Conservation (phyloP, 805 yeast genomes). For the Candida ipomoeae region DNA sequence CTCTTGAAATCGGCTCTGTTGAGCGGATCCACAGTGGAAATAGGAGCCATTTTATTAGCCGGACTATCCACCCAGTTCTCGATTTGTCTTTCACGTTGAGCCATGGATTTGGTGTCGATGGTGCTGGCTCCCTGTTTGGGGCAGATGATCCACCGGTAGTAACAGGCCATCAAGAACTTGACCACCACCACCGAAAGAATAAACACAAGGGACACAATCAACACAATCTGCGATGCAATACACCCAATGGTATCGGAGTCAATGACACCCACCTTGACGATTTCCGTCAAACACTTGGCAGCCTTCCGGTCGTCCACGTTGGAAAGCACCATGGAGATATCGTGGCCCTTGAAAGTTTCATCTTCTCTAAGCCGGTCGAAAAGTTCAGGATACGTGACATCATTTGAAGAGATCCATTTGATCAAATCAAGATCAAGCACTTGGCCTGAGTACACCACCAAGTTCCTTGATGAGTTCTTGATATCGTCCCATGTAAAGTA, state of each 20-base stretch:
- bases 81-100: constrained; percentile 58
- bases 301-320: constrained; percentile 62
- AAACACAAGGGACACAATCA: constrained; percentile 75
- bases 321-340: constrained; percentile 69
- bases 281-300: constrained; percentile 81
- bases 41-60: constrained; percentile 15
- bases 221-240: constrained; percentile 81
- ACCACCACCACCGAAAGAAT: constrained; percentile 73
- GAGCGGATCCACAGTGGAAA: constrained; percentile 47
- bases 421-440: constrained; percentile 79
- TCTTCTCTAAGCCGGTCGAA: constrained; percentile 62
- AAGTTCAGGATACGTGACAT: constrained; percentile 66
- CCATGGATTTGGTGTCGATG: constrained; percentile 56
- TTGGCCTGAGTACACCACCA: constrained; percentile 85
- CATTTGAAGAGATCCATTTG: constrained; percentile 67
- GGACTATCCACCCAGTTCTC: constrained; percentile 82
- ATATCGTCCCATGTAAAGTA: constrained; percentile 90
- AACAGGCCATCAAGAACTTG: constrained; percentile 82
- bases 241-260: constrained; percentile 93
- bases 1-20: constrained; percentile 48
- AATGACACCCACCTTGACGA: constrained; percentile 81
- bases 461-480: constrained; percentile 58
- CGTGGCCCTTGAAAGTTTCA: constrained; percentile 63
- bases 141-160: constrained; percentile 77
- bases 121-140: constrained; percentile 70